Evolutionary conservation across 2,329 filamentous ascomycete genomes (phyloP), one percentile per base, ranked within the genome.

Genomic region (Sporothrix phasma): DNA sequence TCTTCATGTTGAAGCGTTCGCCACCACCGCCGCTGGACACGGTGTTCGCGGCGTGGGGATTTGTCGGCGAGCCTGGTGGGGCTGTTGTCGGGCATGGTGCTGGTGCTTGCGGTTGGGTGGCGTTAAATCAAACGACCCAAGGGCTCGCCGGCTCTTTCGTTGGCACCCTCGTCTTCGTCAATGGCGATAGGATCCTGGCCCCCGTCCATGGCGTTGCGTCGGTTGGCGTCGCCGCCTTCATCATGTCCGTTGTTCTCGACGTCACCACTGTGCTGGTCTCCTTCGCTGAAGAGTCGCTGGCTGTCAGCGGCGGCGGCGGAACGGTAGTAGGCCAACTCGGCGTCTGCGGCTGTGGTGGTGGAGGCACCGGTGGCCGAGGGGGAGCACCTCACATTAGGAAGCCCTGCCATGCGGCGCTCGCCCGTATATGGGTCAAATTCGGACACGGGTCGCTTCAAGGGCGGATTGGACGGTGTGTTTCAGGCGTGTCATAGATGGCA

Each of bases 1-100:
- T 82, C 82, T 62, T 85, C 83, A 54, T 83, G 13, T 77, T 82
- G 11, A 75, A 79, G 65, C 81, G 82, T 46, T 83, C 82, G 64
- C 81, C 79, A 11, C 64, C 66, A 8, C 62, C 62, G 24, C 65
- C 46, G 37, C 66, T 66, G 5, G 81, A 81, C 65, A 80, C 75
- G 1, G 77, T 77, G 69, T 80, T 80, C 26, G 4, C 67, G 67
- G 4, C 37, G 66, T 1, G 45, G 53, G 2, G 37, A 11, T 49
- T 31, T 24, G 39, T 49, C 1, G 64, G 59, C 11, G 63, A 64
- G 22, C 47, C 58, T 2, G 63, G 63, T 3, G 41, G 39, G 4
- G 47, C 47, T 5, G 63, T 61, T 5, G 39, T 24, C 10, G 63
- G 34, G 43, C 26, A 10, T 49, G 34, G 37, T 56, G 61, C 17